Conservation (phyloP, 2,329 filamentous ascomycete species). For the Beauveria scarabaeidicola region DNA sequence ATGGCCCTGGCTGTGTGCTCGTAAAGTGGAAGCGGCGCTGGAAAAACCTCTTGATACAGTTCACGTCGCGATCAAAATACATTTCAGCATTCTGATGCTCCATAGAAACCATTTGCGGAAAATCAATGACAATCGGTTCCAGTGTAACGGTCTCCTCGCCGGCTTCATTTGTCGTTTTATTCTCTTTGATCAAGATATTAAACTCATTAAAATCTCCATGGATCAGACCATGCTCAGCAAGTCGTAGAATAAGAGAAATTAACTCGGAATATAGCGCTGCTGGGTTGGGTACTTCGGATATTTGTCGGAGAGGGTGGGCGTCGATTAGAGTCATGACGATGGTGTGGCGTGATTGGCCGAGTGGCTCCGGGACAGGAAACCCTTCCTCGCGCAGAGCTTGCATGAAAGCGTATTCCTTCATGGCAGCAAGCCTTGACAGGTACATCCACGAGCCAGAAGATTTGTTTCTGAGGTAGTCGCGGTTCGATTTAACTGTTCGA, state of each 20-base stretch:
- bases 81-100: constrained; percentile 89
- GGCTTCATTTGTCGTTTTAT: constrained; percentile 32
- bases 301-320: constrained; percentile 83
- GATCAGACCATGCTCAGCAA: constrained; percentile 82
- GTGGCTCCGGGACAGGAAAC: constrained; percentile 80
- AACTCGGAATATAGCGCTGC: constrained; percentile 84
- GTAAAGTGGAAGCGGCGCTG: constrained; percentile 80
- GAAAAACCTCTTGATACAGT: constrained; percentile 94
- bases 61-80: constrained; percentile 95
- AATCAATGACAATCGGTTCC: constrained; percentile 86
- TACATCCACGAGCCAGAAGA: constrained; percentile 93
- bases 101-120: constrained; percentile 96
- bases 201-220: constrained; percentile 99
- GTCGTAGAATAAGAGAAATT: constrained; percentile 72
- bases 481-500: constrained; percentile 88
- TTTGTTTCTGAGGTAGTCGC: constrained; percentile 84
- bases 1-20: constrained; percentile 72
- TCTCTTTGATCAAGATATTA: constrained; percentile 90
- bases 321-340: constrained; percentile 94
- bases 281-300: constrained; percentile 74
- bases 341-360: constrained; percentile 86
- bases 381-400: constrained; percentile 72
- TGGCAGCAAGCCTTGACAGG: constrained; percentile 81
- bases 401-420: constrained; percentile 96
- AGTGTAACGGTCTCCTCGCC: constrained; percentile 40